phyloP scores from a whole-genome alignment of 345 rosid species.

The Excoecaria agallocha region DNA sequence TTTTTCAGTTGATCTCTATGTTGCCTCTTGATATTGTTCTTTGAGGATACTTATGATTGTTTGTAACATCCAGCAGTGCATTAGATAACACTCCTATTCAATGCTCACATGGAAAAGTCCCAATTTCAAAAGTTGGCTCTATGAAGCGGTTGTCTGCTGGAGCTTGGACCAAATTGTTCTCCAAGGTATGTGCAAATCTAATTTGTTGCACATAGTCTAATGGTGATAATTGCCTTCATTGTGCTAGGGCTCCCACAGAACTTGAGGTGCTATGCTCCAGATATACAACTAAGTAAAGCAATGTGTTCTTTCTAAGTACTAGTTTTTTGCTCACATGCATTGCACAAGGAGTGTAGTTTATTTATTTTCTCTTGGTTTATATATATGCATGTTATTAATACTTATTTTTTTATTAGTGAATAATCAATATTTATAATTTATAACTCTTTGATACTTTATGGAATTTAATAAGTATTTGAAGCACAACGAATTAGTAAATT shows the following conservation, averaged over 20 bases:
- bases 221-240: background rate
- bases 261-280: background rate
- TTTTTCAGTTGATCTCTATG: background rate
- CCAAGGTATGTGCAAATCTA: slow-evolving; percentile 52
- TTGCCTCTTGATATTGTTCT: background rate
- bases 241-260: background rate
- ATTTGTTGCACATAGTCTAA: background rate
- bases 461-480: background rate
- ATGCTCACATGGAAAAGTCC: slow-evolving; percentile 82
- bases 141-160: slow-evolving; percentile 73
- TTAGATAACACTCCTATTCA: slow-evolving; percentile 74
- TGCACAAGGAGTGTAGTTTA: no score
- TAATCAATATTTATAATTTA: no score
- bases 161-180: slow-evolving; percentile 70
- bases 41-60: background rate
- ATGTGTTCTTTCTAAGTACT: background rate
- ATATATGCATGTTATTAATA: no score
- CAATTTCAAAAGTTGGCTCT: slow-evolving; percentile 58
- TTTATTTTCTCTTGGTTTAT: no score
- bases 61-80: slow-evolving; percentile 35
- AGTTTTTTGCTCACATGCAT: background rate
- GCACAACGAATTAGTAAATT: no score
- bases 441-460: no score
- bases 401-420: no score
- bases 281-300: background rate